These are phyloP conservation scores for Silene uniflora DNA, from an alignment of 148 eudicot species.

Conservation along the genomic window DNA sequence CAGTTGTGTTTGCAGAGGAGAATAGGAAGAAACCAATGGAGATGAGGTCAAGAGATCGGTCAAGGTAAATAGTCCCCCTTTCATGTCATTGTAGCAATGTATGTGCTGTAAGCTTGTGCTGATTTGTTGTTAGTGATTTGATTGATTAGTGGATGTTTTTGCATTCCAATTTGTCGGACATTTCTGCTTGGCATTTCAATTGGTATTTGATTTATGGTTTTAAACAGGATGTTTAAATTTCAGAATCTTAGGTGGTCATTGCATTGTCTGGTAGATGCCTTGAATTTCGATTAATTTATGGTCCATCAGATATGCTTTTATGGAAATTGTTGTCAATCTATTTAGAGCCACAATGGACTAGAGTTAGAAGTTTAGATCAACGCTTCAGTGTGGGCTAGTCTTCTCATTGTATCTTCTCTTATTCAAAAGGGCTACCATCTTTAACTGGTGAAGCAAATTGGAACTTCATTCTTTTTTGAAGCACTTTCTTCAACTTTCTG, in stretches of 20 bases:
- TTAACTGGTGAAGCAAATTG: background rate
- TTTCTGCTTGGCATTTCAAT: background rate
- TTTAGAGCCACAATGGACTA: background rate
- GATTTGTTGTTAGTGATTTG: too few relatives aligned
- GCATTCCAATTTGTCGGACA: background rate
- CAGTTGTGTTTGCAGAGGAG: constrained; percentile 61
- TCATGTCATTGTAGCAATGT: background rate
- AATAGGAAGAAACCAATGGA: constrained; percentile 83
- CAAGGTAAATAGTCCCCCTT: constrained; percentile 25
- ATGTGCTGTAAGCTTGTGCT: background rate
- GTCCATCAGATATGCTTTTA: background rate
- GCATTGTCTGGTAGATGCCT: too few relatives aligned
- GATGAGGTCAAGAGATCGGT: constrained; percentile 58
- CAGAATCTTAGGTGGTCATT: background rate
- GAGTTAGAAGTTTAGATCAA: background rate
- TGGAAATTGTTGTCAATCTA: background rate
- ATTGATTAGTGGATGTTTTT: too few relatives aligned
- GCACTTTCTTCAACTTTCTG: background rate
- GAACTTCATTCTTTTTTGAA: background rate
- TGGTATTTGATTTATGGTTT: background rate
- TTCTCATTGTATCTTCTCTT: background rate
- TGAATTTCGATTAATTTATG: too few relatives aligned
- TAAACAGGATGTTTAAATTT: background rate
- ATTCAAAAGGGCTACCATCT: background rate
- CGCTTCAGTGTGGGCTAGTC: background rate